phyloP scores from a whole-genome alignment of 306 rosid species.

The Prunus mume region DNA sequence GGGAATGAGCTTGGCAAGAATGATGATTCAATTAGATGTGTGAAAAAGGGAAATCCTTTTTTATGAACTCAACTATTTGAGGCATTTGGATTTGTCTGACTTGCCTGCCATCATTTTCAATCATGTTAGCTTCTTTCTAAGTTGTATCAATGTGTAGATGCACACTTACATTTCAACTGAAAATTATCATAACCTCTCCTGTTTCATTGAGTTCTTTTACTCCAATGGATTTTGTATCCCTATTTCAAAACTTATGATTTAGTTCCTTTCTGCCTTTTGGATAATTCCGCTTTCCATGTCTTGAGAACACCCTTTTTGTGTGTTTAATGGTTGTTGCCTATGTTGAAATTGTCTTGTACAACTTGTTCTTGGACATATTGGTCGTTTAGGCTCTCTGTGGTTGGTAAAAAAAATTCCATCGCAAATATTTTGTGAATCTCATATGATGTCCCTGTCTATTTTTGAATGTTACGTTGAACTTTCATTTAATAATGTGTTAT shows the following conservation, averaged over 20 bases:
- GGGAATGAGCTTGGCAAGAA: conserved; percentile 24
- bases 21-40: conserved; percentile 77
- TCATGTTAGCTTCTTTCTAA: not conserved
- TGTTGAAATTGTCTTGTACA: too few relatives aligned
- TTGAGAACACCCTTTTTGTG: too few relatives aligned
- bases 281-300: too few relatives aligned
- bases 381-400: not conserved
- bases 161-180: not conserved
- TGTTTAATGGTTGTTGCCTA: too few relatives aligned
- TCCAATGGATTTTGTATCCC: too few relatives aligned
- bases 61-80: conserved; percentile 55
- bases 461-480: too few relatives aligned
- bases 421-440: too few relatives aligned
- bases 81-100: conserved; percentile 59
- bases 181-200: not conserved
- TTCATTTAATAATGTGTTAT: too few relatives aligned
- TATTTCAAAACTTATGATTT: too few relatives aligned
- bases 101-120: not conserved
- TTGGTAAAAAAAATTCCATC: not conserved
- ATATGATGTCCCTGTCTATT: too few relatives aligned
- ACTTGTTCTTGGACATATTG: not conserved
- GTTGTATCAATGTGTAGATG: too few relatives aligned
- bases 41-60: conserved; percentile 46
- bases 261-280: too few relatives aligned
- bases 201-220: not conserved